Evolutionary conservation across 768 basidiomycete genomes (phyloP).

Genomic region (Suillus fuscotomentosus): DNA sequence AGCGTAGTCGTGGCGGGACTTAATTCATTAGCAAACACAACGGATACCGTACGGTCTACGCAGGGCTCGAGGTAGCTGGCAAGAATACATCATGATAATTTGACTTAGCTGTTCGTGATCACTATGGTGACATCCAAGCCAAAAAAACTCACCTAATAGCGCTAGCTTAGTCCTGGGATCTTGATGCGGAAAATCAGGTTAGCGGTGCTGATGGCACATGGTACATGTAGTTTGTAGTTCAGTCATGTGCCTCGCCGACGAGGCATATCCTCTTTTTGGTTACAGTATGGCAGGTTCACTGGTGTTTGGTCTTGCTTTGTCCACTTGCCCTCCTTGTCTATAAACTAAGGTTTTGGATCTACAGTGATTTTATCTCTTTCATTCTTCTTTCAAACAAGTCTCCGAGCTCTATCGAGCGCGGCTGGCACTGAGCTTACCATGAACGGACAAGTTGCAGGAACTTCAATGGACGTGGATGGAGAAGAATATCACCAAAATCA

Average conservation of each 20-base stretch:
- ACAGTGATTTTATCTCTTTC: not conserved
- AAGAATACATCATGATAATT: not conserved
- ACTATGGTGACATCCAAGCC: conserved; percentile 2
- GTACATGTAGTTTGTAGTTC: too few relatives aligned
- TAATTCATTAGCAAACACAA: not conserved
- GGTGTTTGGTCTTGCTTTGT: conserved; percentile 5
- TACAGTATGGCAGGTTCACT: not conserved
- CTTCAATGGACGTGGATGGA: conserved; percentile 28
- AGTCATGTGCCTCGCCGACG: too few relatives aligned
- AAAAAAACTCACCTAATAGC: not conserved
- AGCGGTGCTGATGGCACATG: not conserved
- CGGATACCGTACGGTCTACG: not conserved
- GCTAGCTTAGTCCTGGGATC: not conserved
- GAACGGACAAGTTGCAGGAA: conserved; percentile 21
- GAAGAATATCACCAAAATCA: conserved; percentile 10
- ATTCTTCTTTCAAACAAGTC: conserved; percentile 6
- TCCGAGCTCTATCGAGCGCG: conserved; percentile 4
- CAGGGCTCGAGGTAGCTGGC: not conserved
- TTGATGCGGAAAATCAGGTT: not conserved
- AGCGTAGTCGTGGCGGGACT: not conserved
- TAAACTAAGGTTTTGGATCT: not conserved
- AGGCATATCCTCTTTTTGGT: not conserved
- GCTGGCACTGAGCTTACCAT: conserved; percentile 7
- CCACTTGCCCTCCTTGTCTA: not conserved
- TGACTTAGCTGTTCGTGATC: not conserved